Base-by-base conservation (phyloP, 2,329 filamentous ascomycete species). In the Pseudogymnoascus sp. region DNA sequence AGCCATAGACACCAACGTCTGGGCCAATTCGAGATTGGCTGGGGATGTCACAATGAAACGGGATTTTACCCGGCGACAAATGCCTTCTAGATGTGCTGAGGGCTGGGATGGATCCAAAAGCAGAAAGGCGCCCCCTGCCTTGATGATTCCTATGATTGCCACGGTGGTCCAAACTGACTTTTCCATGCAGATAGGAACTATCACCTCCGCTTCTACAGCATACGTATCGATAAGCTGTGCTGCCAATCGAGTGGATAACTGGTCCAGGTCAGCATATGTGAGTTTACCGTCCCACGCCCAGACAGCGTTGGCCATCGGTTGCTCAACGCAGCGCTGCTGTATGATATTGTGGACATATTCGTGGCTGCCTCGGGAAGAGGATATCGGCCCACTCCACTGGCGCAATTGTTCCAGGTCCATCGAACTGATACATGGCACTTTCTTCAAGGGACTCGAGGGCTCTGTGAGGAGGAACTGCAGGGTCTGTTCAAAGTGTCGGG, bases 81-180 rank as follows among this genome's bases (percentile, higher is more conserved):
- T 66, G 33, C 58, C 63, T 29, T 64, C 62, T 10, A 69, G 59
- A 6, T 63, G 48, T 2, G 25, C 17, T 4, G 17, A 8, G 5
- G 71, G 71, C 39, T 71, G 65, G 5, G 60, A 65, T 6, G 71
- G 64, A 58, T 73, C 68, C 7, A 73, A 55, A 13, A 68, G 63
- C 35, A 72, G 66, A 25, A 66, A 71, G 4, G 65, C 67, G 29
- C 62, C 67, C 2, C 69, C 69, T 38, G 68, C 66, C 60, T 66
- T 66, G 4, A 68, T 21, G 3, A 71, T 63, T 17, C 36, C 66
- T 3, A 71, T 61, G 51, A 68, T 63, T 10, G 64, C 61, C 7
- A 69, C 63, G 13, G 66, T 44, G 12, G 63, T 59, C 48, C 64
- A 70, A 9, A 38, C 48, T 1, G 66, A 67, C 44, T 71, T 71